Conservation (phyloP, 2,329 filamentous ascomycete genomes). For the Colletotrichum neosansevieriae region DNA sequence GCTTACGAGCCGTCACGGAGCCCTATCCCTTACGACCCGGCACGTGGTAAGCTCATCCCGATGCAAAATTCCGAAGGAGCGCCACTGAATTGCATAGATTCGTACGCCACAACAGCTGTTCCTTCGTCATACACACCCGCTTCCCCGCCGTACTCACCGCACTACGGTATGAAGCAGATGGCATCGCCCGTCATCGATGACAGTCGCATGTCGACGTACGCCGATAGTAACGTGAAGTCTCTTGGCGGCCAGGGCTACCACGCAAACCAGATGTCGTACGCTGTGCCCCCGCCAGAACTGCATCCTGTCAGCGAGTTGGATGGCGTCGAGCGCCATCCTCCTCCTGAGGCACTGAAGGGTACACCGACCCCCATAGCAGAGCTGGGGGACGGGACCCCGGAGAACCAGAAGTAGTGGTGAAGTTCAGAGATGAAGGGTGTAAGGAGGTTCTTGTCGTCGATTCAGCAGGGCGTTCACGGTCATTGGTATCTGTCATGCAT, state of each 20-base stretch:
- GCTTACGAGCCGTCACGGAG: conserved; percentile 17
- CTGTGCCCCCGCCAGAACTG: conserved; percentile 1
- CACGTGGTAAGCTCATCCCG: conserved; percentile 14
- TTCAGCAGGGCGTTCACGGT: conserved; percentile 6
- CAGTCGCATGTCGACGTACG: conserved; percentile 18
- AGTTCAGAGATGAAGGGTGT: too few species aligned
- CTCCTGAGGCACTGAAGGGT: background rate
- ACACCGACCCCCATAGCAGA: conserved; percentile 11
- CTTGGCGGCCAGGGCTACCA: background rate
- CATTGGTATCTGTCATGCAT: conserved; percentile 6
- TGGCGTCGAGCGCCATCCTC: conserved; percentile 2
- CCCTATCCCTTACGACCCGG: conserved; percentile 14
- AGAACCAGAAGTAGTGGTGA: background rate
- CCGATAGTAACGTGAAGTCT: conserved; percentile 32
- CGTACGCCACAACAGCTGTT: conserved; percentile 23
- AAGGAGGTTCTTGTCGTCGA: too few species aligned
- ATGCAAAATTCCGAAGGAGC: background rate
- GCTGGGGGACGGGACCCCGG: conserved; percentile 18
- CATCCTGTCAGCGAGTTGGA: conserved; percentile 35
- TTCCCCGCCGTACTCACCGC: conserved; percentile 32
- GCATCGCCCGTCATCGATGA: conserved; percentile 20
- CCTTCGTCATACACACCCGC: conserved; percentile 10
- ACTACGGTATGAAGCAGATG: conserved; percentile 23
- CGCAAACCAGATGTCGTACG: background rate
- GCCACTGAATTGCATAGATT: conserved; percentile 6